Percentiles rank a stretch among this genome's conserved stretches.
phyloP scores from a whole-genome alignment of 495 filamentous ascomycete species.

The Lichenothelia convexa region DNA sequence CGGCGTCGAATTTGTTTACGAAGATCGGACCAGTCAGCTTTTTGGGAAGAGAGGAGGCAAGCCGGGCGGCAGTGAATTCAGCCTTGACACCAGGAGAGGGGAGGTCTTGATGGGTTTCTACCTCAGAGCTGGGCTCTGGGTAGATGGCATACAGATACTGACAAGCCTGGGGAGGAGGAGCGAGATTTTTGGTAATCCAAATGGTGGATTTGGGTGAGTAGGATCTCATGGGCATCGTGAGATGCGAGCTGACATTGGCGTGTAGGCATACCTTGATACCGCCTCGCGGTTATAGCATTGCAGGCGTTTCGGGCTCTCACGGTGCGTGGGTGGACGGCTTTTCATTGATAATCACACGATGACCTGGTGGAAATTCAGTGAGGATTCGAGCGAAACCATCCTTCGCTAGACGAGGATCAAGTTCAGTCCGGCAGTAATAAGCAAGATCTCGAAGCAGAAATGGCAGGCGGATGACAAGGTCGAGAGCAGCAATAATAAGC shows the following conservation, averaged over 20 bases:
- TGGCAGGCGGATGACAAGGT: too few relatives aligned
- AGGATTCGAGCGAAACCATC: too few relatives aligned
- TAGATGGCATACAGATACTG: slow-evolving; percentile 80
- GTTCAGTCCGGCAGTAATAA: too few relatives aligned
- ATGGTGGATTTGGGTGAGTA: slow-evolving; percentile 66
- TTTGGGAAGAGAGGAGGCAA: slow-evolving; percentile 76
- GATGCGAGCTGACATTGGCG: background rate
- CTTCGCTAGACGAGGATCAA: too few relatives aligned
- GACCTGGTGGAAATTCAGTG: too few relatives aligned
- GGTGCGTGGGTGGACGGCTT: slow-evolving; percentile 78
- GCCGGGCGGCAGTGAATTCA: slow-evolving; percentile 55
- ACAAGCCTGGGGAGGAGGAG: slow-evolving; percentile 78
- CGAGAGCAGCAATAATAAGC: too few relatives aligned
- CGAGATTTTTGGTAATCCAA: slow-evolving; percentile 62
- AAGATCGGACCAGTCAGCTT: slow-evolving; percentile 69
- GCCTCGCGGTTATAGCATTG: slow-evolving; percentile 75
- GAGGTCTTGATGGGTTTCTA: slow-evolving; percentile 81
- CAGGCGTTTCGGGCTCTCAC: slow-evolving; percentile 69
- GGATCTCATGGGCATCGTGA: background rate
- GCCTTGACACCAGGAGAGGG: slow-evolving; percentile 65
- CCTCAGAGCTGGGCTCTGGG: slow-evolving; percentile 63
- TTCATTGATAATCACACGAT: slow-evolving; percentile 63
- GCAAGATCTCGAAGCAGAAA: too few relatives aligned
- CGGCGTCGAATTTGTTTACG: slow-evolving; percentile 84
- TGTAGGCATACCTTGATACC: slow-evolving; percentile 72